Evolutionary conservation across 495 filamentous ascomycete species (phyloP).

Genomic region (Bryoglossum gracile): DNA sequence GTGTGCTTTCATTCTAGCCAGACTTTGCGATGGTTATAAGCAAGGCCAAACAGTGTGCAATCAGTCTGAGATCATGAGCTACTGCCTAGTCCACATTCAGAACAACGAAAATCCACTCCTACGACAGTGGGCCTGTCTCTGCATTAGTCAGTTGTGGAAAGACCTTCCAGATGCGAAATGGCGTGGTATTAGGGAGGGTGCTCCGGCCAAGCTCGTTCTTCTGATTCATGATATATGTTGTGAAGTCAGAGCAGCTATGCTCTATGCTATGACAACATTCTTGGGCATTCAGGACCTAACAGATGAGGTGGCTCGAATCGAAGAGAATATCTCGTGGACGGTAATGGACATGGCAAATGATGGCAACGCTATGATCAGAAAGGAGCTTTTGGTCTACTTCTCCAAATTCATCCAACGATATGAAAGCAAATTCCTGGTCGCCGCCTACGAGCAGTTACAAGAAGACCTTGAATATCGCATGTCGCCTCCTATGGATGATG

Average conservation of each 20-base stretch:
- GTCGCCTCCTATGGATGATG: slow-evolving; percentile 42
- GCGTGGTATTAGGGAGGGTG: slow-evolving; percentile 78
- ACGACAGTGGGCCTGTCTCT: slow-evolving; percentile 94
- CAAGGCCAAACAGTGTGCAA: slow-evolving; percentile 86
- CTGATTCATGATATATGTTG: slow-evolving; percentile 82
- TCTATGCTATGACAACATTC: slow-evolving; percentile 89
- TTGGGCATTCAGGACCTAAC: slow-evolving; percentile 90
- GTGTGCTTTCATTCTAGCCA: slow-evolving; percentile 96
- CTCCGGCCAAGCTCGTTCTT: slow-evolving; percentile 68
- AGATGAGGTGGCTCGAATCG: slow-evolving; percentile 79
- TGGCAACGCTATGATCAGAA: slow-evolving; percentile 86
- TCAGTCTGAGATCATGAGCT: slow-evolving; percentile 76
- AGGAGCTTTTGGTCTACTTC: slow-evolving; percentile 88
- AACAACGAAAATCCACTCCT: slow-evolving; percentile 82
- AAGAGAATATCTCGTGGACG: slow-evolving; percentile 79
- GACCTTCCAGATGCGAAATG: slow-evolving; percentile 89
- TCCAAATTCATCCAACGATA: slow-evolving; percentile 87
- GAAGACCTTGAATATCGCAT: slow-evolving; percentile 70
- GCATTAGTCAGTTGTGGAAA: slow-evolving; percentile 90
- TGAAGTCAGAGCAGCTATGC: slow-evolving; percentile 91
- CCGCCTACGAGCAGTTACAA: slow-evolving; percentile 82
- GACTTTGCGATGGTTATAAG: slow-evolving; percentile 89
- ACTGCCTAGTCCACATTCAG: slow-evolving; percentile 70
- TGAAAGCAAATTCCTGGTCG: slow-evolving; percentile 84
- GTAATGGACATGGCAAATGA: slow-evolving; percentile 83